Base-by-base conservation (phyloP, 2,329 filamentous ascomycete genomes). In the Fusarium napiforme region DNA sequence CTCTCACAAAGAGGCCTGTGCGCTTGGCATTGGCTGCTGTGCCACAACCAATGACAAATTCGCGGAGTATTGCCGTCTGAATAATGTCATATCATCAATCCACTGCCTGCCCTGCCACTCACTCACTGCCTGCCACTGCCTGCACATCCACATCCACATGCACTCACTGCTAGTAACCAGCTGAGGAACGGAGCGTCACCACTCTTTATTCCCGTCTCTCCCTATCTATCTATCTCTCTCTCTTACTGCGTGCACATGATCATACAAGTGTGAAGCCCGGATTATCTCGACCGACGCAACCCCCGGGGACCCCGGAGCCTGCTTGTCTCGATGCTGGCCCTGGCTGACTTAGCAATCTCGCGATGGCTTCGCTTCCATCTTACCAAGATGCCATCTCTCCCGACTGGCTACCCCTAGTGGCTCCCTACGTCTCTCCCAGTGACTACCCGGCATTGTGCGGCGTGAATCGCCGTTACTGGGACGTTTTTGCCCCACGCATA, bases 371-470 rank as follows among this genome's bases (percentile, higher is more conserved):
- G 16, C 83, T 86, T n/a, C 88, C 88, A 3, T 87, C 88, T 0
- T 90, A 90, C 77, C 80, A 83, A 57, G 84, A 89, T 66, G 88
- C 88, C 59, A 75, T 81, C 12, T 79, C 77, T 15, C 76, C 77
- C 28, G 84, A 89, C 81, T 89, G 87, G 86, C 81, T 89, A 21
- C 78, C 78, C 36, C 70, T 89, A 8, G 84, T 84, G 18, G 85
- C 83, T 11, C 83, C 85, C 3, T 86, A 85, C 71, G 71, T 89
- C 52, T 74, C 78, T 5, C 72, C 82, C 46, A 64, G 74, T 10
- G 83, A 87, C 74, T 87, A 86, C 72, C 75, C 81, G 30, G 78
- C 79, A 12, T 83, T 89, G 47, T 89, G 86, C 74, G 83, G 84
- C 42, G 87, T 90, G 15, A 85, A 82, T 53, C 79, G 74, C 45